Conservation (phyloP, 2,329 filamentous ascomycete species). For the Talaromyces sp. region DNA sequence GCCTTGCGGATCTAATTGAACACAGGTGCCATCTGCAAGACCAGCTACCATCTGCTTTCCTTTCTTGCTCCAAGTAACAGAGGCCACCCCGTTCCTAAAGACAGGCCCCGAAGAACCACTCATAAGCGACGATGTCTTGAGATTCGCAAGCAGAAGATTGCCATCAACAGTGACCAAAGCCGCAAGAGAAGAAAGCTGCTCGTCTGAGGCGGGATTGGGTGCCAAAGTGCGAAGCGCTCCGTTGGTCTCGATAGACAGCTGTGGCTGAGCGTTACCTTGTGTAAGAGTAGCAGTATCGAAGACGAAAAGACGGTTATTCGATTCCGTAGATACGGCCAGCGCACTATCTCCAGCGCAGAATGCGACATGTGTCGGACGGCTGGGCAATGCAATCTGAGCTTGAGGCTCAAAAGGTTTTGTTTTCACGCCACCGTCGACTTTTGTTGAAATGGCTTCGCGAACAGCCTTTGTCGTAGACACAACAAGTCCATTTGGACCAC, state of each 20-base stretch:
- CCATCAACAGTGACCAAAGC: conserved; percentile 76
- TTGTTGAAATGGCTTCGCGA: conserved; percentile 65
- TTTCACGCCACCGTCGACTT: conserved; percentile 56
- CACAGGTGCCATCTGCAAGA: conserved; percentile 69
- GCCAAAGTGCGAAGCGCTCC: conserved; percentile 67
- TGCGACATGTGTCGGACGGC: conserved; percentile 77
- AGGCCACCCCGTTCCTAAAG: conserved; percentile 72
- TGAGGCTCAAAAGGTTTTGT: conserved; percentile 68
- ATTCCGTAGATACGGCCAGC: conserved; percentile 75
- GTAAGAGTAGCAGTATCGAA: conserved; percentile 70
- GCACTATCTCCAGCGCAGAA: conserved; percentile 89
- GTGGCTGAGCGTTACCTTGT: conserved; percentile 60
- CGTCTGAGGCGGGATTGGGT: conserved; percentile 69
- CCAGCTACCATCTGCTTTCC: conserved; percentile 92
- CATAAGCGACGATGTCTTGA: conserved; percentile 61
- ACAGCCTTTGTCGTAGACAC: conserved; percentile 73
- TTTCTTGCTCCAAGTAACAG: conserved; percentile 83
- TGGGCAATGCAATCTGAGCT: conserved; percentile 64
- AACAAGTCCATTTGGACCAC: conserved; percentile 72
- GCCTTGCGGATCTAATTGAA: conserved; percentile 80
- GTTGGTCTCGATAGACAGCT: conserved; percentile 73
- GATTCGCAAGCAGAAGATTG: conserved; percentile 75
- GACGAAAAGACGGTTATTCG: conserved; percentile 73
- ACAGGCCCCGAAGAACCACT: conserved; percentile 57
- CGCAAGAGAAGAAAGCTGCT: conserved; percentile 59